Evolutionary conservation across 2,329 filamentous ascomycete species (phyloP).

Genomic region (Colletotrichum godetiae): DNA sequence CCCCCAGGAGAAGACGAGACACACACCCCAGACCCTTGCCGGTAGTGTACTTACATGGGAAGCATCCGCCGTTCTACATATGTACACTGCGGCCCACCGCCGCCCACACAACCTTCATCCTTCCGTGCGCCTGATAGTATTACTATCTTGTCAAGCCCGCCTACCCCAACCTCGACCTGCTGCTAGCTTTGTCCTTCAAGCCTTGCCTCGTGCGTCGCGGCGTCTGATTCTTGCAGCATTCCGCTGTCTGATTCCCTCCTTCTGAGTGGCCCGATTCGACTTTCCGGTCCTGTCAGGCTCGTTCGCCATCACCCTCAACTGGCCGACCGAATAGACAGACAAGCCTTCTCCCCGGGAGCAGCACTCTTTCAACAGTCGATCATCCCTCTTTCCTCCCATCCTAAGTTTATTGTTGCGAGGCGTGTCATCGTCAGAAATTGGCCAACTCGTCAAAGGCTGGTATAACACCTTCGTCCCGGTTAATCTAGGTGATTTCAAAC

Average conservation of each 20-base stretch:
- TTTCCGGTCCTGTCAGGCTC: slow-evolving; percentile 18
- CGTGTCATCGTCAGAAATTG: not conserved
- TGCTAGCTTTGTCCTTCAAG: slow-evolving; percentile 26
- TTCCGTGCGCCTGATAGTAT: slow-evolving; percentile 29
- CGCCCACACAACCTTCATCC: slow-evolving; percentile 21
- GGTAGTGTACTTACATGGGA: slow-evolving; percentile 35
- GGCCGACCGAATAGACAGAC: slow-evolving; percentile 18
- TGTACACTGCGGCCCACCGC: slow-evolving; percentile 34
- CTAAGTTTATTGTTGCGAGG: not conserved
- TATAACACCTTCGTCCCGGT: not conserved
- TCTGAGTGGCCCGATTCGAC: slow-evolving; percentile 33
- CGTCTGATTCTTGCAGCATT: slow-evolving; percentile 37
- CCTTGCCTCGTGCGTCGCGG: slow-evolving; percentile 35
- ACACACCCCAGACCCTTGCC: slow-evolving; percentile 35
- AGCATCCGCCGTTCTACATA: slow-evolving; percentile 32
- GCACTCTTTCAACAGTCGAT: not conserved
- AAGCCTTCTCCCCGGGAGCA: slow-evolving; percentile 12
- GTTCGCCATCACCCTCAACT: slow-evolving; percentile 22
- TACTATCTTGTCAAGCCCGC: slow-evolving; percentile 34
- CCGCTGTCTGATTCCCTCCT: slow-evolving; percentile 18
- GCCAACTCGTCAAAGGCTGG: not conserved
- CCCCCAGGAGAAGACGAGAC: slow-evolving; percentile 29
- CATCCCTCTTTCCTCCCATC: slow-evolving; percentile 17
- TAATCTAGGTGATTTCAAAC: not conserved
- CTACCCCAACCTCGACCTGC: slow-evolving; percentile 29